These are phyloP conservation scores for Xylaria palmicola DNA, from an alignment of 495 filamentous ascomycete species.

Conservation along the genomic window DNA sequence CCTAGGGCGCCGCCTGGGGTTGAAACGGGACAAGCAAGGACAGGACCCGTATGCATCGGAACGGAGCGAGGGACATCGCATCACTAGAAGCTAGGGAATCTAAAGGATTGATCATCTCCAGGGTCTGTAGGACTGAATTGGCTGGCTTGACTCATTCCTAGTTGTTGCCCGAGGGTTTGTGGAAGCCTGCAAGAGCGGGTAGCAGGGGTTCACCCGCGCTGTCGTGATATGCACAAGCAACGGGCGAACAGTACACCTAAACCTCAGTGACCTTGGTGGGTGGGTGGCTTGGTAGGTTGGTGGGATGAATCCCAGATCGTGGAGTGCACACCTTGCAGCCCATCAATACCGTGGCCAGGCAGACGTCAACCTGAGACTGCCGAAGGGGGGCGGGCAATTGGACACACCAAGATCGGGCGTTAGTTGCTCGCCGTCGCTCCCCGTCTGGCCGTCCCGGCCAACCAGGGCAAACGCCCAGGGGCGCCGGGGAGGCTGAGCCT, in stretches of 20 bases:
- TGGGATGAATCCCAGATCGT: constrained; percentile 31
- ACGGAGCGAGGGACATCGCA: constrained; percentile 12
- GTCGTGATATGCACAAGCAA: constrained; percentile 34
- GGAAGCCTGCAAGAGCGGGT: constrained; percentile 37
- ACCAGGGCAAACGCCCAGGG: constrained; percentile 3
- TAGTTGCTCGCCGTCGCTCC: constrained; percentile 17
- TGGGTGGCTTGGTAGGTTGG: constrained; percentile 19
- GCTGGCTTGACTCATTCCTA: constrained; percentile 9
- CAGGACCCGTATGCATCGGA: constrained; percentile 13
- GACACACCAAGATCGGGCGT: constrained; percentile 4
- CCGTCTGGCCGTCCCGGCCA: constrained; percentile 5
- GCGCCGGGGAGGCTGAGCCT: constrained; percentile 8
- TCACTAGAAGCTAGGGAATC: neutral
- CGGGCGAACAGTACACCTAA: constrained; percentile 27
- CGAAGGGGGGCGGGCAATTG: constrained; percentile 18
- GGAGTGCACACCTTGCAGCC: constrained; percentile 35
- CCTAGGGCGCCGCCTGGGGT: constrained; percentile 12
- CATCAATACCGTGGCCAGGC: constrained; percentile 26
- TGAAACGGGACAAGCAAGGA: constrained; percentile 9
- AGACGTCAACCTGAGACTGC: constrained; percentile 18
- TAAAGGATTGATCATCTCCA: neutral
- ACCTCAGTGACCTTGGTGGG: constrained; percentile 10
- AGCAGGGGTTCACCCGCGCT: constrained; percentile 36
- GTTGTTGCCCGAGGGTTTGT: constrained; percentile 9
- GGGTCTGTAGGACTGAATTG: constrained; percentile 6